Percentiles rank a stretch among this genome's conserved stretches.
These are phyloP conservation scores for Cercophora samala DNA, from an alignment of 495 filamentous ascomycete genomes.

Conservation along the genomic window DNA sequence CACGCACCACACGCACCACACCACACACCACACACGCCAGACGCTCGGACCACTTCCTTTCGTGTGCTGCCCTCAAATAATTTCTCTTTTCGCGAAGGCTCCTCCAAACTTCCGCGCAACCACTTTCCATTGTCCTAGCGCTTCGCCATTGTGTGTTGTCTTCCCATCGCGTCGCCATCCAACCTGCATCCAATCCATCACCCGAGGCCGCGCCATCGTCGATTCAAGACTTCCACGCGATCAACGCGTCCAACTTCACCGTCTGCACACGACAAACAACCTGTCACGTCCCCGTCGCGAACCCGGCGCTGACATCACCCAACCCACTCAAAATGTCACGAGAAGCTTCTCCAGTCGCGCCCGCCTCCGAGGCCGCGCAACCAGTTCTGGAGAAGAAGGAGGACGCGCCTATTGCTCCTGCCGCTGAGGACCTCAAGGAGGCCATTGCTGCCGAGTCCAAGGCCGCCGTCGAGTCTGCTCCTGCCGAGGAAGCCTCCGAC, in stretches of 20 bases:
- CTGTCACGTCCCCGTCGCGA: conserved; percentile 4
- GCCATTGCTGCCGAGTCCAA: conserved; percentile 25
- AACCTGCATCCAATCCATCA: conserved; percentile 26
- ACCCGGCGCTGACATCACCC: conserved; percentile 29
- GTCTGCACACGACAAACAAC: conserved; percentile 21
- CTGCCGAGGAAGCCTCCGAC: conserved; percentile 20
- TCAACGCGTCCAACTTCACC: conserved; percentile 29
- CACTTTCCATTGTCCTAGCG: conserved; percentile 21
- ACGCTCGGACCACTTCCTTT: conserved; percentile 32
- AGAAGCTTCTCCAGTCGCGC: conserved; percentile 18
- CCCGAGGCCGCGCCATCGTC: conserved; percentile 14
- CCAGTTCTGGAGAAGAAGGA: conserved; percentile 22
- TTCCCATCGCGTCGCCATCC: conserved; percentile 20
- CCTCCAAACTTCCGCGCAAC: conserved; percentile 30
- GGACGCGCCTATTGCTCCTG: conserved; percentile 18
- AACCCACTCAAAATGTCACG: conserved; percentile 22
- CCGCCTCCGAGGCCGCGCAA: conserved; percentile 18
- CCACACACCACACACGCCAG: conserved; percentile 23
- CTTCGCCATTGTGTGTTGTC: conserved; percentile 27
- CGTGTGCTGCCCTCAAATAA: conserved; percentile 32
- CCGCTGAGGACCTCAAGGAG: conserved; percentile 9
- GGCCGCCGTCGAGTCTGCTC: conserved; percentile 21
- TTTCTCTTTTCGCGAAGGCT: conserved; percentile 33
- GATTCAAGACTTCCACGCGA: conserved; percentile 24
- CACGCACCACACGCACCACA: conserved; percentile 18